Evolutionary conservation across 768 basidiomycete genomes (phyloP).

Genomic region (Rhodotorula graminis): DNA sequence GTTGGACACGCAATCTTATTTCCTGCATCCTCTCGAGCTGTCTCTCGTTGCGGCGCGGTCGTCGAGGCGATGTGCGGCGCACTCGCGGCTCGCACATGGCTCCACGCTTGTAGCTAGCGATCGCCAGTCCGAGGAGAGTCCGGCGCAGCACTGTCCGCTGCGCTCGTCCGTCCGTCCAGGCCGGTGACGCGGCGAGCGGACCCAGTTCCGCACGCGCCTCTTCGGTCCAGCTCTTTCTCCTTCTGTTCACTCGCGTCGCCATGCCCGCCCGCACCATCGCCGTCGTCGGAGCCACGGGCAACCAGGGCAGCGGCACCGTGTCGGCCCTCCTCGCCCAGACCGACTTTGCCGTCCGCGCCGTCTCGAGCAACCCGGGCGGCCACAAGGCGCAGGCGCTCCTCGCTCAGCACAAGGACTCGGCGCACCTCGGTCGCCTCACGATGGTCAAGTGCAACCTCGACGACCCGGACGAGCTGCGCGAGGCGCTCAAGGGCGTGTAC

Average conservation of each 20-base stretch:
- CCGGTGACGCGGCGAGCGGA: too few species aligned
- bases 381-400: conserved; percentile 10
- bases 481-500: conserved; percentile 9
- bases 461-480: neutral
- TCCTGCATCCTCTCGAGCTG: too few species aligned
- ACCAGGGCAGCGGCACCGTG: conserved; percentile 22
- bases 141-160: too few species aligned
- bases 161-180: too few species aligned
- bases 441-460: conserved; percentile 17
- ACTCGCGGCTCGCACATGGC: too few species aligned
- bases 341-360: conserved; percentile 13
- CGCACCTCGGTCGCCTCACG: neutral
- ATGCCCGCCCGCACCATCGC: conserved; percentile 1
- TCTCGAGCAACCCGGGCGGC: conserved; percentile 4
- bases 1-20: too few species aligned
- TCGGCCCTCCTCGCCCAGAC: conserved; percentile 2
- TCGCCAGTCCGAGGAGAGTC: too few species aligned
- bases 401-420: neutral
- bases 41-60: too few species aligned
- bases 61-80: too few species aligned
- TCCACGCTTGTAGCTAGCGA: too few species aligned
- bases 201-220: too few species aligned
- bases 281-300: conserved; percentile 16
- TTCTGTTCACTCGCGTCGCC: neutral
- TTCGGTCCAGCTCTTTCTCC: neutral